Evolutionary conservation across 2,329 filamentous ascomycete species (phyloP).

Genomic region (Fusarium drepaniforme): DNA sequence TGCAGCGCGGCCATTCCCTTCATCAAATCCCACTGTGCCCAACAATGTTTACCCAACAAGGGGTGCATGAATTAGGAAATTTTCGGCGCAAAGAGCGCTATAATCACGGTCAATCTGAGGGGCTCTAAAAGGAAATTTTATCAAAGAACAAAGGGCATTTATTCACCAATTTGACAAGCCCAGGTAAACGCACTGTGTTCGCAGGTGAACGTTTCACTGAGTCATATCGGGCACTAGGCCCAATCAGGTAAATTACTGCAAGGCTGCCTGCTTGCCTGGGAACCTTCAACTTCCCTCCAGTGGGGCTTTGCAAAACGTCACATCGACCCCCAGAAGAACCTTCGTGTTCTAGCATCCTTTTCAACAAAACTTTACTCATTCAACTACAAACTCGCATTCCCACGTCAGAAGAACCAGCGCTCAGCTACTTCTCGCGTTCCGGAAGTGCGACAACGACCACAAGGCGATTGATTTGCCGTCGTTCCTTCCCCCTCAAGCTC

Average conservation of each 20-base stretch:
- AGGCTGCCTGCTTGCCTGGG: constrained; percentile 34
- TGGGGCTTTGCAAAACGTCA: constrained; percentile 45
- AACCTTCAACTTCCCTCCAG: constrained; percentile 22
- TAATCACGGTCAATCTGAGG: neutral
- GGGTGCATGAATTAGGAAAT: neutral
- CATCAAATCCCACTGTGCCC: neutral
- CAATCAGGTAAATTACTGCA: constrained; percentile 9
- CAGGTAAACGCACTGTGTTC: constrained; percentile 13
- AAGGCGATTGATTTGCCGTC: constrained; percentile 5
- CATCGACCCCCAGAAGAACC: constrained; percentile 30
- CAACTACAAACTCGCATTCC: constrained; percentile 4
- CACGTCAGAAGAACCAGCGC: constrained; percentile 11
- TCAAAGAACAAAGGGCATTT: neutral
- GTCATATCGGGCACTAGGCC: constrained; percentile 23
- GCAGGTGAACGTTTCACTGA: neutral
- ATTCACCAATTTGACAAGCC: constrained; percentile 24
- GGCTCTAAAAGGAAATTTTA: neutral
- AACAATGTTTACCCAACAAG: constrained; percentile 6
- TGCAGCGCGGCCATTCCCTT: neutral
- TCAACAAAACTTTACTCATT: neutral
- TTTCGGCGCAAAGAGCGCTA: neutral
- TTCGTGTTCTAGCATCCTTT: constrained; percentile 30
- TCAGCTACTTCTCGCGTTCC: neutral
- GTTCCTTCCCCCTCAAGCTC: constrained; percentile 10
- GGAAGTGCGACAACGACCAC: constrained; percentile 2